Conservation (phyloP, 2,329 filamentous ascomycete genomes). For the Colletotrichum lentis region DNA sequence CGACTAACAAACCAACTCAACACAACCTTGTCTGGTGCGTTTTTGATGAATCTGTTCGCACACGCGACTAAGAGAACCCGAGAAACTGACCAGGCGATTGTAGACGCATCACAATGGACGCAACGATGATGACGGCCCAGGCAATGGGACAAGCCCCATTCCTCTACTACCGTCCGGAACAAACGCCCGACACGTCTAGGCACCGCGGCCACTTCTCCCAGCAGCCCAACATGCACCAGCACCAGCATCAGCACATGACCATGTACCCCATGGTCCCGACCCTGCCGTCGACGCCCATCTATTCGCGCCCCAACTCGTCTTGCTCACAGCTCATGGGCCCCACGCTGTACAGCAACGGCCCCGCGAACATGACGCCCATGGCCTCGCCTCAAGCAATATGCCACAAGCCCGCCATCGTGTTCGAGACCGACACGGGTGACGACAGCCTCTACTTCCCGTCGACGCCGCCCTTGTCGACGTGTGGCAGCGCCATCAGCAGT, state of each 20-base stretch:
- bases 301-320: constrained; percentile 71
- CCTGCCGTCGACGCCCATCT: constrained; percentile 69
- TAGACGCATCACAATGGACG: constrained; percentile 67
- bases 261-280: constrained; percentile 65
- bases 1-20: constrained; percentile 31
- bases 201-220: constrained; percentile 79
- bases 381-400: constrained; percentile 77
- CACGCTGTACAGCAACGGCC: constrained; percentile 65
- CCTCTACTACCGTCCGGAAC: constrained; percentile 87
- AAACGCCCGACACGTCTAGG: constrained; percentile 70
- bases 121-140: constrained; percentile 63
- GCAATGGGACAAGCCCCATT: constrained; percentile 77
- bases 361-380: constrained; percentile 74
- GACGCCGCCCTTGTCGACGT: constrained; percentile 85
- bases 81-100: constrained; percentile 39
- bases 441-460: constrained; percentile 78
- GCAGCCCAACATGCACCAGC: constrained; percentile 53
- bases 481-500: constrained; percentile 86
- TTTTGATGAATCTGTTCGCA: constrained; percentile 20
- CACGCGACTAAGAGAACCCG: not conserved
- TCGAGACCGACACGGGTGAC: constrained; percentile 78
- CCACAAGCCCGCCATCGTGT: constrained; percentile 75
- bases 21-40: constrained; percentile 45
- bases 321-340: constrained; percentile 67
- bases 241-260: constrained; percentile 56